phyloP scores from a whole-genome alignment of 192 early-diverging fungal genomes.

The Coemansia sp. region DNA sequence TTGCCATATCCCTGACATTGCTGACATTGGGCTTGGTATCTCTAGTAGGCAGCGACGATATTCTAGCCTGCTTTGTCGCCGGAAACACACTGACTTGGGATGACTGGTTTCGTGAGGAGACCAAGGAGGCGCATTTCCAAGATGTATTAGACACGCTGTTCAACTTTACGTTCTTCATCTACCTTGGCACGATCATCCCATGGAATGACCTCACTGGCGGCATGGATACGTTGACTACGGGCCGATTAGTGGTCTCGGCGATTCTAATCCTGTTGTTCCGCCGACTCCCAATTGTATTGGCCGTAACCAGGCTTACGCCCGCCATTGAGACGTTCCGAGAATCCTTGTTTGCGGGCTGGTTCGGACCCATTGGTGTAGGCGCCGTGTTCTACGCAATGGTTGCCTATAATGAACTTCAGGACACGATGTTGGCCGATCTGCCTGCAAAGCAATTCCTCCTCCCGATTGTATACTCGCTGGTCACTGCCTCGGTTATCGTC shows the following conservation, averaged over 20 bases:
- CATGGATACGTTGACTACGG: conserved; percentile 53
- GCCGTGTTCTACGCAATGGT: conserved; percentile 59
- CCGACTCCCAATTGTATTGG: conserved; percentile 67
- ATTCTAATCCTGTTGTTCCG: conserved; percentile 68
- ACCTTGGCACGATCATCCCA: conserved; percentile 71
- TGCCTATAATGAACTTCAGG: conserved; percentile 25
- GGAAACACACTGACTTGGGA: conserved; percentile 82
- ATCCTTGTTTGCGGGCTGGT: conserved; percentile 82
- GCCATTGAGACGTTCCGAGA: conserved; percentile 67
- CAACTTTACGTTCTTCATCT: conserved; percentile 85
- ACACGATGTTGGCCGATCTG: conserved; percentile 10
- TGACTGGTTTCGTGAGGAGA: conserved; percentile 82
- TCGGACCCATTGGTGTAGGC: conserved; percentile 79
- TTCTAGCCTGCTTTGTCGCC: conserved; percentile 72
- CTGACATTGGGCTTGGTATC: conserved; percentile 64
- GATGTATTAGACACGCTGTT: conserved; percentile 87
- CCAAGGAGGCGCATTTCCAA: conserved; percentile 80
- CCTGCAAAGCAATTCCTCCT: conserved; percentile 19
- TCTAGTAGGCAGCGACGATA: conserved; percentile 68
- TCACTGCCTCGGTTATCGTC: conserved; percentile 72
- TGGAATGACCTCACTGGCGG: conserved; percentile 61
- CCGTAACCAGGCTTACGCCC: conserved; percentile 62
- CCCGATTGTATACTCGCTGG: conserved; percentile 67
- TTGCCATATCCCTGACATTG: conserved; percentile 72
- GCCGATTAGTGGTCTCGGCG: conserved; percentile 63